Evolutionary conservation across 345 rosid genomes (phyloP).

Genomic region (Citrus australasica): DNA sequence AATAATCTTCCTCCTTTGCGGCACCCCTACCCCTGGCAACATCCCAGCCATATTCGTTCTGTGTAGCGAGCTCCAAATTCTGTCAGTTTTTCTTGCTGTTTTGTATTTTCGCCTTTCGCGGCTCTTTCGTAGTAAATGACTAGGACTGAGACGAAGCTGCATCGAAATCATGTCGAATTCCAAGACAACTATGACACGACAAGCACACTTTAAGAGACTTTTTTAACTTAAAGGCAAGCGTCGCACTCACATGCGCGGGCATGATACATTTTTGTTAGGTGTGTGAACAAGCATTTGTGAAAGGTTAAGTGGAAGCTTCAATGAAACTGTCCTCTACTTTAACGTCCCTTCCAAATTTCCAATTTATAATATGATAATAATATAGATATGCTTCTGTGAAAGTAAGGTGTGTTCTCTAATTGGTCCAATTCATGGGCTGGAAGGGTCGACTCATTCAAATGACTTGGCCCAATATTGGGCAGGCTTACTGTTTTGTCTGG

Average conservation of each 20-base stretch:
- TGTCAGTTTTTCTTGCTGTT: neutral
- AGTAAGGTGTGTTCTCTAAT: too few relatives aligned
- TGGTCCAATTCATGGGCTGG: too few relatives aligned
- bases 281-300: too few relatives aligned
- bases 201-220: neutral
- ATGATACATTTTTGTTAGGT: too few relatives aligned
- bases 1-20: neutral
- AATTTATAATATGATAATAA: too few relatives aligned
- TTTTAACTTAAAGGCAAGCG: too few relatives aligned
- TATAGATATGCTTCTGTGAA: too few relatives aligned
- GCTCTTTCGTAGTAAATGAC: neutral
- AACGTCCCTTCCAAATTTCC: neutral
- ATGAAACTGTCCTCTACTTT: neutral
- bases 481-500: too few relatives aligned
- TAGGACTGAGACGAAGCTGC: neutral
- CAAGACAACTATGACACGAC: neutral
- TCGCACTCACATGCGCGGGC: too few relatives aligned
- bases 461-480: too few relatives aligned
- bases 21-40: constrained; percentile 8
- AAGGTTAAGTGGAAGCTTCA: neutral
- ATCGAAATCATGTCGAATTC: neutral
- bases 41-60: constrained; percentile 6
- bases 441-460: too few relatives aligned
- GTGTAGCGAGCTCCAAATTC: neutral
- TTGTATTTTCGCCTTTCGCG: neutral